phyloP scores from a whole-genome alignment of 441 rosid genomes.

The Gossypium gossypioides region DNA sequence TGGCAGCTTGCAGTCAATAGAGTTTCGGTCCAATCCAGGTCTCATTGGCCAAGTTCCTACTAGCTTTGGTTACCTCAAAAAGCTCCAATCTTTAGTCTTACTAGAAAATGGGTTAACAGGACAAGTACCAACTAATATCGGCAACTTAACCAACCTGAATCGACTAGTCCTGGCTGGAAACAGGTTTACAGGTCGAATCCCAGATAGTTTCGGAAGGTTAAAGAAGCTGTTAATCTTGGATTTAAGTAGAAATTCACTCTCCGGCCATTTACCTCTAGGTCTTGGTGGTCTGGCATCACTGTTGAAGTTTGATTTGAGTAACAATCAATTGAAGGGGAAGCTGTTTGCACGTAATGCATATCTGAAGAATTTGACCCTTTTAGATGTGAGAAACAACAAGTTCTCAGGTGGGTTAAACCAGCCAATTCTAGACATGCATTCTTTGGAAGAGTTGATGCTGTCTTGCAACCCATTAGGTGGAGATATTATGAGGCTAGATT shows the following conservation, averaged over 20 bases:
- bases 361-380: conserved; percentile 58
- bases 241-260: conserved; percentile 58
- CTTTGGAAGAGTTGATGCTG: conserved; percentile 53
- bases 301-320: conserved; percentile 76
- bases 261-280: conserved; percentile 49
- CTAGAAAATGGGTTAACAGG: conserved; percentile 61
- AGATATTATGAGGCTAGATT: conserved; percentile 34
- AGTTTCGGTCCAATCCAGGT: conserved; percentile 71
- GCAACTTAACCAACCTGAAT: conserved; percentile 43
- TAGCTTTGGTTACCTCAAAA: conserved; percentile 37
- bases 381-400: conserved; percentile 64
- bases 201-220: conserved; percentile 41
- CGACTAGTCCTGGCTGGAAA: conserved; percentile 67
- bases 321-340: conserved; percentile 51
- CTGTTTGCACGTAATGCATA: conserved; percentile 38
- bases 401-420: conserved; percentile 52
- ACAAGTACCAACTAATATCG: conserved; percentile 34
- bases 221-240: conserved; percentile 58
- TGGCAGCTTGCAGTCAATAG: conserved; percentile 50
- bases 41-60: conserved; percentile 58
- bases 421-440: conserved; percentile 44
- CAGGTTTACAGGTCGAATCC: conserved; percentile 48
- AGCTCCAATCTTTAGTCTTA: conserved; percentile 65
- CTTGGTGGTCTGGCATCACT: conserved; percentile 48
- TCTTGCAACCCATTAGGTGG: conserved; percentile 59